phyloP scores from a whole-genome alignment of 2,329 filamentous ascomycete genomes.

The Aspergillus arachidicola region DNA sequence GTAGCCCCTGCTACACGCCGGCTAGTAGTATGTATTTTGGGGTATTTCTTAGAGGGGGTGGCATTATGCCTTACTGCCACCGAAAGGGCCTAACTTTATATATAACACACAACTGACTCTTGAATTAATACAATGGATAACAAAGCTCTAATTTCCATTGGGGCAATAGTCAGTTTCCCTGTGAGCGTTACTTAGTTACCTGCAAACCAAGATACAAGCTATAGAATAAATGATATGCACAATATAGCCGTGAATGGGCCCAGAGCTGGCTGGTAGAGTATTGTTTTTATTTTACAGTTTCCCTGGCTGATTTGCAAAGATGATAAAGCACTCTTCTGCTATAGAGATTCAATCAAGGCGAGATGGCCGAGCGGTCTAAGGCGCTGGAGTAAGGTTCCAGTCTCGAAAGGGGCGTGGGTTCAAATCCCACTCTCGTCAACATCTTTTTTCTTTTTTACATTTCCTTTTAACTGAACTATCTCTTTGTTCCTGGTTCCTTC shows the following conservation, averaged over 20 bases:
- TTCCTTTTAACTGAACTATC: not conserved
- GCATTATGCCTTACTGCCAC: not conserved
- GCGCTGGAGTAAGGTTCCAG: constrained; percentile 7
- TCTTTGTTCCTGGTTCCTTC: not conserved
- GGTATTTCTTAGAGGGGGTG: not conserved
- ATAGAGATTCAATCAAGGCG: not conserved
- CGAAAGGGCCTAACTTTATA: not conserved
- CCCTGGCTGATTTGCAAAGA: rapidly evolving
- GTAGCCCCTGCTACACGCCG: too few relatives aligned
- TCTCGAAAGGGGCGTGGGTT: constrained; percentile 7
- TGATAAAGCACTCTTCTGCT: not conserved
- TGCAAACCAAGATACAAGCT: not conserved
- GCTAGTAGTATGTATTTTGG: too few relatives aligned
- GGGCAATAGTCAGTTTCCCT: too few relatives aligned
- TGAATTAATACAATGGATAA: not conserved
- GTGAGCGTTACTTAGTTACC: not conserved
- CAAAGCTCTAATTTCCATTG: not conserved
- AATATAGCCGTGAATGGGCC: too few relatives aligned
- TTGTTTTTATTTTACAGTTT: not conserved
- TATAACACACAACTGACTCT: not conserved
- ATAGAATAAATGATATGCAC: too few relatives aligned
- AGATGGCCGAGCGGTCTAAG: constrained; percentile 6
- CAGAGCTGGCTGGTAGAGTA: not conserved
- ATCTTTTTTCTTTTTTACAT: not conserved
- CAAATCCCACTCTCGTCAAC: constrained; percentile 7